Evolutionary conservation across 2,329 filamentous ascomycete genomes (phyloP).

Genomic region (Lecanoromycetidae sp.): DNA sequence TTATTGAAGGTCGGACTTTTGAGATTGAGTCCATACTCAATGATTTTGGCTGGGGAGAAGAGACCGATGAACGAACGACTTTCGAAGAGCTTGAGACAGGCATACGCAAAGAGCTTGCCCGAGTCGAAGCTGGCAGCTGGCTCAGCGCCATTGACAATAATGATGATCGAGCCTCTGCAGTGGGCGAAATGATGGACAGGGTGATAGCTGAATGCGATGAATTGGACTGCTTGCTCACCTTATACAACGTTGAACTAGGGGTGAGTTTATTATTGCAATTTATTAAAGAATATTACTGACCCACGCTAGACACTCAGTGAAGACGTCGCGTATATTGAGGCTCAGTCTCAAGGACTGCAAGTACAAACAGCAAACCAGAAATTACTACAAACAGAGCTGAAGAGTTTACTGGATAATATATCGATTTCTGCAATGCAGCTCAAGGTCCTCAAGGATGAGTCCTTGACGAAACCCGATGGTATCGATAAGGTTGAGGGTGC

Average conservation of each 20-base stretch:
- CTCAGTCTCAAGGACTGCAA: slow-evolving; percentile 90
- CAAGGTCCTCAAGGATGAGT: slow-evolving; percentile 58
- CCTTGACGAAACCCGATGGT: slow-evolving; percentile 58
- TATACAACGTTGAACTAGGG: slow-evolving; percentile 89
- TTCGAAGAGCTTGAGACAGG: slow-evolving; percentile 73
- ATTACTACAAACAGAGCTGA: slow-evolving; percentile 76
- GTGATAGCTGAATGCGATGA: slow-evolving; percentile 95
- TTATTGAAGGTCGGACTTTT: slow-evolving; percentile 64
- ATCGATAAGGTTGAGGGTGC: slow-evolving; percentile 67
- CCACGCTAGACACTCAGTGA: slow-evolving; percentile 67
- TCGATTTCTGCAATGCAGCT: slow-evolving; percentile 71
- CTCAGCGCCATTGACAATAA: slow-evolving; percentile 71
- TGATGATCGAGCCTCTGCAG: slow-evolving; percentile 76
- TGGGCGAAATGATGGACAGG: slow-evolving; percentile 73
- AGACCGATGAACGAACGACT: slow-evolving; percentile 59
- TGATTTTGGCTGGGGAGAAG: slow-evolving; percentile 80
- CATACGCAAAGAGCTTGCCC: slow-evolving; percentile 75
- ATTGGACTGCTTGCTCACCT: slow-evolving; percentile 79
- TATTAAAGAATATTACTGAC: slow-evolving; percentile 19
- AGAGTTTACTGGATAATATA: slow-evolving; percentile 79
- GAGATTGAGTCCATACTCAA: slow-evolving; percentile 75
- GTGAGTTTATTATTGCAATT: slow-evolving; percentile 40
- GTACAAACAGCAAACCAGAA: slow-evolving; percentile 97
- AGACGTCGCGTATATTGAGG: slow-evolving; percentile 93
- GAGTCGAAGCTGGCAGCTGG: slow-evolving; percentile 88